These are phyloP conservation scores for Cyclotella atomus DNA, from an alignment of 108 stramenopile genomes.

Conservation along the genomic window DNA sequence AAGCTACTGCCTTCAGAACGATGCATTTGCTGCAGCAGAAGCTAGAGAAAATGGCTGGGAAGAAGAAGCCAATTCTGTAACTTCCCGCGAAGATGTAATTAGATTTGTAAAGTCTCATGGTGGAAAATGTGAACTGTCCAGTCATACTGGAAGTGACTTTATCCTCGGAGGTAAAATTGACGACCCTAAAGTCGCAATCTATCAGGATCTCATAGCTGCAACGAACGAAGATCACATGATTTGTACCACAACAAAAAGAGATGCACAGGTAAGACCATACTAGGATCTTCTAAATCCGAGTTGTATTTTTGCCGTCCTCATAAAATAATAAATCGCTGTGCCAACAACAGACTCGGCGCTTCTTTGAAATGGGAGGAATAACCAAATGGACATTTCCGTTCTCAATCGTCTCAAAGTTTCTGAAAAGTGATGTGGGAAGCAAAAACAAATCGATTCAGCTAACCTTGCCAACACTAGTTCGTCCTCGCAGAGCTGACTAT, in stretches of 20 bases:
- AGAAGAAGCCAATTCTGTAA: conserved; percentile 51
- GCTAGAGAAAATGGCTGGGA: conserved; percentile 71
- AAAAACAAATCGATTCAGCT: conserved; percentile 27
- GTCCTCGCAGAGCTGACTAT: conserved; percentile 64
- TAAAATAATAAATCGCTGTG: background rate
- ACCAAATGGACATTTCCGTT: conserved; percentile 79
- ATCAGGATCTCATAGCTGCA: conserved; percentile 7
- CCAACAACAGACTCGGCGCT: conserved; percentile 6
- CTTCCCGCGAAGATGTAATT: conserved; percentile 59
- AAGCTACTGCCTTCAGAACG: conserved; percentile 55
- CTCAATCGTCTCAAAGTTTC: conserved; percentile 47
- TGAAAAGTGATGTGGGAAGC: conserved; percentile 20
- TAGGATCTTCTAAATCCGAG: background rate
- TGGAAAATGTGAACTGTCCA: conserved; percentile 55
- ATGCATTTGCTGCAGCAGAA: conserved; percentile 59
- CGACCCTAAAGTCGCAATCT: conserved; percentile 20
- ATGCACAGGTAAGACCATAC: conserved; percentile 9
- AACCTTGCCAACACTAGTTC: conserved; percentile 23
- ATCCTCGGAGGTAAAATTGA: conserved; percentile 11
- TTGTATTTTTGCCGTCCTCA: background rate
- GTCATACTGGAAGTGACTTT: conserved; percentile 27
- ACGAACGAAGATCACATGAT: conserved; percentile 9
- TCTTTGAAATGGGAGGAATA: conserved; percentile 43
- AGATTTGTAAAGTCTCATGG: conserved; percentile 69
- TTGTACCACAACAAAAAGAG: conserved; percentile 17